These are phyloP conservation scores for Metarhizium rileyi DNA, from an alignment of 2,329 filamentous ascomycete genomes.

Conservation along the genomic window DNA sequence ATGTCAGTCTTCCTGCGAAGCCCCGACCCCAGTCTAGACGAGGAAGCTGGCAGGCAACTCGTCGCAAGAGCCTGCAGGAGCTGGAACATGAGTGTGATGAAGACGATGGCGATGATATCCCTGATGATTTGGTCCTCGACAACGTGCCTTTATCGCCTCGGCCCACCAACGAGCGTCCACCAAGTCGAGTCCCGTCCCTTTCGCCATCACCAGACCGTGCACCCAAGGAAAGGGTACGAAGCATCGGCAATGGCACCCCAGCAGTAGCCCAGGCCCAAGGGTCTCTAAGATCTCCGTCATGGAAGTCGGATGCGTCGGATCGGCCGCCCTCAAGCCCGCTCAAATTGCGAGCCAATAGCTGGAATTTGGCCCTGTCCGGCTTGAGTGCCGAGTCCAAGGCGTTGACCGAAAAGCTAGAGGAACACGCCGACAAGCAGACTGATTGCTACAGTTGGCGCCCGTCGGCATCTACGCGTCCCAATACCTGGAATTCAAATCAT, in stretches of 20 bases:
- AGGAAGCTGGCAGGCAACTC: conserved; percentile 63
- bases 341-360: conserved; percentile 58
- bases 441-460: conserved; percentile 24
- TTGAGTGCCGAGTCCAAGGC: conserved; percentile 64
- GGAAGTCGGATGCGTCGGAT: conserved; percentile 37
- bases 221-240: conserved; percentile 41
- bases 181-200: conserved; percentile 43
- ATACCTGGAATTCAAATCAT: conserved; percentile 29
- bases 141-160: conserved; percentile 77
- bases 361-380: conserved; percentile 60
- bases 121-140: conserved; percentile 68
- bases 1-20: conserved; percentile 26
- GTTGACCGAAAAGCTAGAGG: conserved; percentile 71
- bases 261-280: conserved; percentile 49
- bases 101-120: conserved; percentile 68
- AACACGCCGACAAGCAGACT: conserved; percentile 57
- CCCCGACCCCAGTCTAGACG: conserved; percentile 32
- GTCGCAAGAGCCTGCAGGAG: conserved; percentile 58
- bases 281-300: conserved; percentile 46
- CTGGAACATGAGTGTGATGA: conserved; percentile 68
- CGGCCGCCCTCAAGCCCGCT: conserved; percentile 28
- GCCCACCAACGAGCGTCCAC: conserved; percentile 44
- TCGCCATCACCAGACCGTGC: conserved; percentile 43
- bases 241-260: conserved; percentile 56
- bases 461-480: conserved; percentile 23